A percentile compares a stretch with the other conserved stretches of the same genome.
Evolutionary conservation across 2,329 filamentous ascomycete species (phyloP).

Genomic region (Mycosphaerella arachidis): DNA sequence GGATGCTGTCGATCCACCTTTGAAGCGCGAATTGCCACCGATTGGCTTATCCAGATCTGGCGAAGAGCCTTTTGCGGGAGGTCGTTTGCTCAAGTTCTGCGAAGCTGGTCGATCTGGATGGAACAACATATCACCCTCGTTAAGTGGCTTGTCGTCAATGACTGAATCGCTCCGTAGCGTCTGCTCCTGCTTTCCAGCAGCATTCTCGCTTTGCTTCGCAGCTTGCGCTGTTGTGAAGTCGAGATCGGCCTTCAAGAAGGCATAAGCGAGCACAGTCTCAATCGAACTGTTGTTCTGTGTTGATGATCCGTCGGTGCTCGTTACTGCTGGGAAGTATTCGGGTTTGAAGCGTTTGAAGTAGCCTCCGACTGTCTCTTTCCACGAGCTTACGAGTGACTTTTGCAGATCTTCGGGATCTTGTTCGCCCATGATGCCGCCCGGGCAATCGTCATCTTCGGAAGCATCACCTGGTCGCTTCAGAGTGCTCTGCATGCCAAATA

Average conservation of each 20-base stretch:
- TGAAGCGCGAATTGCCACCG: slow-evolving; percentile 71
- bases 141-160: slow-evolving; percentile 70
- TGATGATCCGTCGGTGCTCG: slow-evolving; percentile 4
- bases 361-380: slow-evolving; percentile 81
- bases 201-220: slow-evolving; percentile 53
- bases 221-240: slow-evolving; percentile 92
- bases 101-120: slow-evolving; percentile 47
- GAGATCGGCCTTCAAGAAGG: slow-evolving; percentile 87
- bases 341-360: slow-evolving; percentile 92
- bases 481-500: slow-evolving; percentile 75
- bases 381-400: slow-evolving; percentile 65
- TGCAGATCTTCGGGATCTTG: slow-evolving; percentile 65
- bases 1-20: slow-evolving; percentile 89
- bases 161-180: slow-evolving; percentile 51
- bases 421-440: slow-evolving; percentile 47
- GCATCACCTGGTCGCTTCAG: slow-evolving; percentile 47
- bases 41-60: slow-evolving; percentile 57
- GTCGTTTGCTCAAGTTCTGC: slow-evolving; percentile 32
- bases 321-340: slow-evolving; percentile 55
- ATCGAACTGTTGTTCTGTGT: slow-evolving; percentile 52
- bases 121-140: slow-evolving; percentile 78
- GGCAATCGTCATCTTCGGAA: slow-evolving; percentile 36
- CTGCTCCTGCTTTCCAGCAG: slow-evolving; percentile 11
- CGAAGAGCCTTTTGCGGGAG: slow-evolving; percentile 38
- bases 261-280: slow-evolving; percentile 79